Base-by-base conservation (phyloP, 495 filamentous ascomycete species). In the Penicillium malachiteum region DNA sequence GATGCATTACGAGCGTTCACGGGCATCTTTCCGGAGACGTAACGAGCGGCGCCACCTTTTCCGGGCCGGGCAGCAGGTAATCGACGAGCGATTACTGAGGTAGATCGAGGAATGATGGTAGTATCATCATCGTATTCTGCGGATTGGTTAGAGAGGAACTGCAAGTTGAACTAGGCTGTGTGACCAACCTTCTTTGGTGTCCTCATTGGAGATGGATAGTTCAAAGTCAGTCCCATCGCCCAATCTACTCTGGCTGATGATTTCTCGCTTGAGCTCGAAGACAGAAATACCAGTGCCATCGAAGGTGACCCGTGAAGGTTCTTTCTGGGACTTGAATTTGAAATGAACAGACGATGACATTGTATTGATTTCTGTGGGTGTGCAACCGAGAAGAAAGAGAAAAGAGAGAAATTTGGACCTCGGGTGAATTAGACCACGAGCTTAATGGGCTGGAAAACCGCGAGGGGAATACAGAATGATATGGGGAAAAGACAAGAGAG, bases 341-440 rank as follows among this genome's bases (percentile, higher is more conserved):
- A 96, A 97, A 78, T 96, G 97, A 70, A 99, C 92, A 58, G 92
- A 97, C 52, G 95, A 97, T 75, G 92, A 82, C 94, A 98, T 98
- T 77, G 71, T 74, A 76, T 76, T 75, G 70, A 72, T 71, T 64
- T 87, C 76, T 64, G 68, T 52, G 66, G 53, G 68, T 43, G 65
- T 56, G 61, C 63, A 64, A 70, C 54, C 62, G 63, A 59, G 59
- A 62, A 56, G 62, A 50, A 62, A 61, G 56, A 35, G 33, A 41
- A 50, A 39, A 21, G 37, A 52, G 48, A 37, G 50, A 8, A 44
- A 18, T 45, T 18, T n/a, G 16, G 39, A 21, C 33, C 40, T 44
- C 30, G 37, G 65, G 59, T 61, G 66, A 67, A 64, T 72, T 67
- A 71, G 60, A 66, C 62, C 66, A 63, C 68, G 52, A 58, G 31